Percentiles rank a stretch among this genome's conserved stretches.
Conservation (phyloP, 2,329 filamentous ascomycete genomes). For the Fusarium austroafricanum region DNA sequence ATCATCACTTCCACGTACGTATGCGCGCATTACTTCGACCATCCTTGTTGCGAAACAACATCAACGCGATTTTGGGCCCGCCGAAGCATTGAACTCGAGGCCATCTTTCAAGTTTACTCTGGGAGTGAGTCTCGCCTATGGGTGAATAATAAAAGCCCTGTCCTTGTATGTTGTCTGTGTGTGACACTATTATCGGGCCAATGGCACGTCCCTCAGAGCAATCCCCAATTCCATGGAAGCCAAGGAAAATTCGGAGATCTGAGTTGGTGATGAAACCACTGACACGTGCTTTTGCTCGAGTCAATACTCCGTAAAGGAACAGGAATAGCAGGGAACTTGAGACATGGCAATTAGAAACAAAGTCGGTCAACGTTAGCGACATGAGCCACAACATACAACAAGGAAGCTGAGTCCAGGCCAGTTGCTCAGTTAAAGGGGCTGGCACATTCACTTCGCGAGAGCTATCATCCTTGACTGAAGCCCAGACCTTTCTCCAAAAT, state of each 20-base stretch:
- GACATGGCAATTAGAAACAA: neutral
- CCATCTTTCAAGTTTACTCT: slow-evolving; percentile 5
- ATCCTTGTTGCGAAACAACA: slow-evolving; percentile 15
- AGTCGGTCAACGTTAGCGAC: neutral
- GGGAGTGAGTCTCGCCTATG: neutral
- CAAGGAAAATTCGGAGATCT: slow-evolving; percentile 27
- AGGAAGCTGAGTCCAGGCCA: neutral
- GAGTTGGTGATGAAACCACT: slow-evolving; percentile 20
- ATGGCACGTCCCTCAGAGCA: slow-evolving; percentile 12
- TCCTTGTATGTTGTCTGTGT: slow-evolving; percentile 17
- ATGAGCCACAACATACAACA: neutral
- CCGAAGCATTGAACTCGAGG: slow-evolving; percentile 1
- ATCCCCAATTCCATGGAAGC: slow-evolving; percentile 29
- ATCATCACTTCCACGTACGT: slow-evolving; percentile 13
- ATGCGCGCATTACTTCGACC: neutral
- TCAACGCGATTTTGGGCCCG: slow-evolving; percentile 8
- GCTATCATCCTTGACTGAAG: slow-evolving; percentile 9
- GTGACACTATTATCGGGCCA: slow-evolving; percentile 29
- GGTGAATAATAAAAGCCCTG: slow-evolving; percentile 2
- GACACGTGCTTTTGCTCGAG: slow-evolving; percentile 19
- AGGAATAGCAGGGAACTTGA: neutral
- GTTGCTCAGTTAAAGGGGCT: slow-evolving; percentile 8
- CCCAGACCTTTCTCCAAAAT: slow-evolving; percentile 11
- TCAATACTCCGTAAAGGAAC: neutral
- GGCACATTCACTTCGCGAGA: neutral